Evolutionary conservation across 345 rosid species (phyloP), one percentile per base, ranked within the genome.

Genomic region (Gossypium rotundifolium): DNA sequence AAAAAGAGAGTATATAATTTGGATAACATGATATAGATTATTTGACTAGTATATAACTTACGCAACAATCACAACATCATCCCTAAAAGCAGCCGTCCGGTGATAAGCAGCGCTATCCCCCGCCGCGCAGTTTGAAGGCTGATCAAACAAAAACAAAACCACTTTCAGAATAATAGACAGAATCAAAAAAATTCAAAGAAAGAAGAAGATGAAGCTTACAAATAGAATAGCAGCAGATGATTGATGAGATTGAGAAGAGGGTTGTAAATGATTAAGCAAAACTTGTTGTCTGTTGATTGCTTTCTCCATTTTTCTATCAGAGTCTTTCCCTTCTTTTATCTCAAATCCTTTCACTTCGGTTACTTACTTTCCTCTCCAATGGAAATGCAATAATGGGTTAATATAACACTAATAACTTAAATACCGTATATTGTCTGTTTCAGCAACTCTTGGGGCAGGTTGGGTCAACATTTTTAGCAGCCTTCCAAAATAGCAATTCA

Each of bases 31-130:
- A 33, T 10, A 48, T 2, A 6, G 22, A 17, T 53, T 53, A 53
- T 4, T 17, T 0, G 57, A 53, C 10, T 53, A 5, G 20, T 53
- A 67, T 40, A 16, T 11, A 78, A 88, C 98, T 83, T 85, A 93
- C 98, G 98, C 97, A 29, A 91, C 97, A 53, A 95, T 90, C 76
- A 93, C 99, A 3, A 95, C 75, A 76, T 93, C 98, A 74, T 95
- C 98, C 9, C 89, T 92, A 23, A 88, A 91, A 66, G 90, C 87
- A 80, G 94, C 88, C 73, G 85, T 85, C 77, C 97, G 79, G 7
- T 81, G 84, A 83, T 87, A 92, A 25, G 82, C 89, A 76, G 87
- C 79, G 52, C 77, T 75, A 55, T 85, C 89, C 55, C 88, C 90
- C 29, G 94, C 90, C 59, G 87, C 92, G 80, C 98, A 95, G 53